Conservation (phyloP, 768 basidiomycete species). For the Royoungia palumana region DNA sequence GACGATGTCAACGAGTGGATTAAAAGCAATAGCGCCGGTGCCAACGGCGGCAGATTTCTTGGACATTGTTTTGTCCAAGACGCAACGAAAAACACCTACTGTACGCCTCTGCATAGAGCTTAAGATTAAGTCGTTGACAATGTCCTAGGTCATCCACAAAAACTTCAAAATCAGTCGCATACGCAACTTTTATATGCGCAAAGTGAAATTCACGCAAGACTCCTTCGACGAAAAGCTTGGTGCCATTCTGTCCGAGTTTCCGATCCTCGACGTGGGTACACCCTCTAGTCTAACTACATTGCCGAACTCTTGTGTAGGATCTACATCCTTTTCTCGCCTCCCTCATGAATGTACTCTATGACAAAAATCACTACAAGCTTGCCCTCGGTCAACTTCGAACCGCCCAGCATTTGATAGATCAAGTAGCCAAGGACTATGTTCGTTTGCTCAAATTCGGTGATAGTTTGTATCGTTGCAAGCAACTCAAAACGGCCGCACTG, state of each 20-base stretch:
- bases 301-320: slow-evolving; percentile 45
- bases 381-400: slow-evolving; percentile 97
- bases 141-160: slow-evolving; percentile 87
- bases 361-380: slow-evolving; percentile 99
- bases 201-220: slow-evolving; percentile 98
- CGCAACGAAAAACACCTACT: slow-evolving; percentile 96
- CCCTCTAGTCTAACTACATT: not conserved
- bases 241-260: slow-evolving; percentile 93
- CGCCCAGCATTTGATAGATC: slow-evolving; percentile 92
- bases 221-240: slow-evolving; percentile 94
- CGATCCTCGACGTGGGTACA: slow-evolving; percentile 85
- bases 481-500: slow-evolving; percentile 94
- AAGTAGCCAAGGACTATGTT: slow-evolving; percentile 95
- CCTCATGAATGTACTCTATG: slow-evolving; percentile 96
- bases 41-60: slow-evolving; percentile 93
- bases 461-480: slow-evolving; percentile 96
- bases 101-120: slow-evolving; percentile 36
- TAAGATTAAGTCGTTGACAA: slow-evolving; percentile 2
- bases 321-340: slow-evolving; percentile 95
- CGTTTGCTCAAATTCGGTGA: slow-evolving; percentile 97
- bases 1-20: slow-evolving; percentile 77
- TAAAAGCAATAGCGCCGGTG: slow-evolving; percentile 98
- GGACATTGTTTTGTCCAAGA: slow-evolving; percentile 91
- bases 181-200: slow-evolving; percentile 98
- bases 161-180: slow-evolving; percentile 99